Conservation (phyloP, 352 stramenopile genomes). For the Phytophthora pisi region DNA sequence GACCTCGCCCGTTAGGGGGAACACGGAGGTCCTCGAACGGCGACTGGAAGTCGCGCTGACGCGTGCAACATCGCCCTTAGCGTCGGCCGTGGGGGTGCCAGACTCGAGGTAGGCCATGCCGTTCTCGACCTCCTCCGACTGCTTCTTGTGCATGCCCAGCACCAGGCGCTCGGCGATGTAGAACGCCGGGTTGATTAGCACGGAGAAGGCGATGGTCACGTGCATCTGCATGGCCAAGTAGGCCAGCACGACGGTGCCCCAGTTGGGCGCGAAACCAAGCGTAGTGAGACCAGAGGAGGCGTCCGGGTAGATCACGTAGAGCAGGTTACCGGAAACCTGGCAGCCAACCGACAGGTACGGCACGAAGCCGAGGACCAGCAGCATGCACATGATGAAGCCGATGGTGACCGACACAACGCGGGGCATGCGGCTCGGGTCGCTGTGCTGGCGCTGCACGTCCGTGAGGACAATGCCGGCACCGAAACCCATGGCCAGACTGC, state of each 20-base stretch:
- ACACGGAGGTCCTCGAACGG: constrained; percentile 37
- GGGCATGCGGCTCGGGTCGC: constrained; percentile 35
- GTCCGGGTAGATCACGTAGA: constrained; percentile 60
- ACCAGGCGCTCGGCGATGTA: constrained; percentile 59
- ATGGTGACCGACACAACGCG: constrained; percentile 53
- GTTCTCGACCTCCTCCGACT: constrained; percentile 43
- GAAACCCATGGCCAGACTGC: constrained; percentile 70
- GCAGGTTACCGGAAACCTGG: constrained; percentile 68
- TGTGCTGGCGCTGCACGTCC: constrained; percentile 57
- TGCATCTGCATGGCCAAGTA: constrained; percentile 52
- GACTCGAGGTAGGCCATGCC: constrained; percentile 29
- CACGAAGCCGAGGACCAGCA: constrained; percentile 49
- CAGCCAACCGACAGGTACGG: constrained; percentile 64
- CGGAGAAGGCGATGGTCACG: constrained; percentile 45
- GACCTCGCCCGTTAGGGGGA: constrained; percentile 40
- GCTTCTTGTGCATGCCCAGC: constrained; percentile 58
- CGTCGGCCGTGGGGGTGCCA: constrained; percentile 24
- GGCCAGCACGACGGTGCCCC: constrained; percentile 46
- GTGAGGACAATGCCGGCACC: constrained; percentile 66
- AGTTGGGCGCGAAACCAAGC: constrained; percentile 49
- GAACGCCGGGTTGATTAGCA: constrained; percentile 57
- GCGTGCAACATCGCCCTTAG: constrained; percentile 32
- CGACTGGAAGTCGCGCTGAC: constrained; percentile 44
- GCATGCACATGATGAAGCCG: constrained; percentile 56
- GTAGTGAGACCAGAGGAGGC: constrained; percentile 35